Evolutionary conservation across 1,284 basidiomycete species (phyloP).

Genomic region (Cystobasidium sp.): DNA sequence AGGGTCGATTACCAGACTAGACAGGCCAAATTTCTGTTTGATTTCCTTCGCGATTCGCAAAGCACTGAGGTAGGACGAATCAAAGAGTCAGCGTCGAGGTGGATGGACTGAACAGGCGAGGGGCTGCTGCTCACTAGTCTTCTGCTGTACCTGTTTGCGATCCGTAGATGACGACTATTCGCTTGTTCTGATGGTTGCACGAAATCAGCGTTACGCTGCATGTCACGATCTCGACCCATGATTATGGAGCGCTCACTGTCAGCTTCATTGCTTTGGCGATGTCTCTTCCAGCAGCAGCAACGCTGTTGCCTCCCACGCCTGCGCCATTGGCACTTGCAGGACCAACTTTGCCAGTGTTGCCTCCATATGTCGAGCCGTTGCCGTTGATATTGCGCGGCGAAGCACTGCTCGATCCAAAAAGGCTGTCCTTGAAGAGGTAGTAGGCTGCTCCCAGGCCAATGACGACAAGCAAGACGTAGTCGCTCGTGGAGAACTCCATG

Average conservation of each 20-base stretch:
- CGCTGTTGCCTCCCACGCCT: too few species aligned
- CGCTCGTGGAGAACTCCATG: slow-evolving; percentile 61
- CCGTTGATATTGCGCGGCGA: slow-evolving; percentile 7
- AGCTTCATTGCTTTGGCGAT: slow-evolving; percentile 39
- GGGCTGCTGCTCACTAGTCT: too few species aligned
- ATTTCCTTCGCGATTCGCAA: slow-evolving; percentile 63
- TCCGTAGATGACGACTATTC: slow-evolving; percentile 91
- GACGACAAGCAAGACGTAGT: slow-evolving; percentile 70
- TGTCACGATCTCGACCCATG: too few species aligned
- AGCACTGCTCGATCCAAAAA: slow-evolving; percentile 53
- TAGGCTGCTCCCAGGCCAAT: slow-evolving; percentile 72
- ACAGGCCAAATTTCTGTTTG: slow-evolving; percentile 88
- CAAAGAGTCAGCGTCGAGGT: too few species aligned
- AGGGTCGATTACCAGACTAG: slow-evolving; percentile 90
- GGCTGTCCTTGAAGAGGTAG: slow-evolving; percentile 79
- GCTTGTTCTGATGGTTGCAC: slow-evolving; percentile 70
- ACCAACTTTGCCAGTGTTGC: slow-evolving; percentile 33
- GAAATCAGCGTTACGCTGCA: too few species aligned
- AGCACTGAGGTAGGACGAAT: too few species aligned
- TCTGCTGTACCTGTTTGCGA: slow-evolving; percentile 96
- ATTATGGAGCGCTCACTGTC: too few species aligned
- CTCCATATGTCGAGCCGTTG: slow-evolving; percentile 33
- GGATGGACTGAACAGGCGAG: too few species aligned
- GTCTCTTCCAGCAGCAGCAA: slow-evolving; percentile 25
- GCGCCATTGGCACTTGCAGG: slow-evolving; percentile 36